Percentiles rank a stretch among this genome's conserved stretches.
phyloP scores from a whole-genome alignment of 2,329 filamentous ascomycete species.

The Amylocarpus encephaloides region DNA sequence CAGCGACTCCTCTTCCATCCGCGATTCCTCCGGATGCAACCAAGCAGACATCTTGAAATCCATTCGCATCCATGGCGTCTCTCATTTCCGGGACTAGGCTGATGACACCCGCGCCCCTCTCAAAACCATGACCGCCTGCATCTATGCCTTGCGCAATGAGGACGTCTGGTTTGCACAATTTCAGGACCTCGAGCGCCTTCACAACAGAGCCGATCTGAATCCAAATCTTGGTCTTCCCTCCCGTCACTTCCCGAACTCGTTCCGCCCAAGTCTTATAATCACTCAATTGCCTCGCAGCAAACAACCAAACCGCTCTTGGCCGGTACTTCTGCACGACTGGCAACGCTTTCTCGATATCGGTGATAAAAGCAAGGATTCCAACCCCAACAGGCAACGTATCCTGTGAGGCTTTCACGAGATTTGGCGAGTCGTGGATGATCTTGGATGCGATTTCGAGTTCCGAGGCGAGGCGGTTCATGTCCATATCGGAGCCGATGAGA shows the following conservation, averaged over 20 bases:
- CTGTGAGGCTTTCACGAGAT: neutral
- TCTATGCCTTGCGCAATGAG: constrained; percentile 34
- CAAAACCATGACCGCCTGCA: constrained; percentile 34
- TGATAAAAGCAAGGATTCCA: neutral
- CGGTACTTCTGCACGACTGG: neutral
- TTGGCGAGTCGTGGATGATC: neutral
- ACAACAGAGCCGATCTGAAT: constrained; percentile 32
- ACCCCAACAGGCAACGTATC: constrained; percentile 1
- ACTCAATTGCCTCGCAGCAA: constrained; percentile 32
- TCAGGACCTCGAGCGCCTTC: constrained; percentile 24
- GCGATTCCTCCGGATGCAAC: constrained; percentile 34
- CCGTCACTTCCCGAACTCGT: constrained; percentile 22
- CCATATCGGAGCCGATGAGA: constrained; percentile 35
- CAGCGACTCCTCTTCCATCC: constrained; percentile 33
- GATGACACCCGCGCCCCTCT: constrained; percentile 30
- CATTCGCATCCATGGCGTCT: constrained; percentile 24
- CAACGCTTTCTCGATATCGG: neutral
- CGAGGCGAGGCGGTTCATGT: neutral
- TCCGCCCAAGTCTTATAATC: constrained; percentile 29
- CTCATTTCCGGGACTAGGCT: constrained; percentile 32
- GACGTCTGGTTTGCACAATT: constrained; percentile 27
- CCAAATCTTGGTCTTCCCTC: constrained; percentile 29
- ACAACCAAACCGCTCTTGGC: constrained; percentile 42
- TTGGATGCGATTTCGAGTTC: constrained; percentile 1
- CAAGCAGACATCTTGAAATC: constrained; percentile 23